Conservation (phyloP, 2,329 filamentous ascomycete genomes). For the Incumbomyces lentus region DNA sequence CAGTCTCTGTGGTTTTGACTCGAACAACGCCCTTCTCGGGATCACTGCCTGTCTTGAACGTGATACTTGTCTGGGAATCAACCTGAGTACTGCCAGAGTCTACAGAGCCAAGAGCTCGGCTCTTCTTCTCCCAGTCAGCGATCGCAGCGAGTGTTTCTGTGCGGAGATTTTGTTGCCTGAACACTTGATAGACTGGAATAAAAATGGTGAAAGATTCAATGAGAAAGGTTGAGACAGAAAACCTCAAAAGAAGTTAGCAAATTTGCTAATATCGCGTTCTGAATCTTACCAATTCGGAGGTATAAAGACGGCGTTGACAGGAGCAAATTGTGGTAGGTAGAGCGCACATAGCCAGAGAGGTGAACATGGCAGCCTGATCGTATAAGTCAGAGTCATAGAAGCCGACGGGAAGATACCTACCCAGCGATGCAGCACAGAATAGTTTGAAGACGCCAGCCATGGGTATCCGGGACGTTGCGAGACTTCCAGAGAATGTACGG, state of each 20-base stretch:
- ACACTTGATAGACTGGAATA: conserved; percentile 39
- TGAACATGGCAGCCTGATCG: conserved; percentile 41
- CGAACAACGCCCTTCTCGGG: conserved; percentile 1
- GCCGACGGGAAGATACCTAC: too few relatives aligned
- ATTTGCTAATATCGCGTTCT: too few relatives aligned
- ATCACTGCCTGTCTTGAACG: neutral
- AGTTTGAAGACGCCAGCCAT: conserved; percentile 53
- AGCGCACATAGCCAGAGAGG: conserved; percentile 50
- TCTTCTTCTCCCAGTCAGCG: conserved; percentile 4
- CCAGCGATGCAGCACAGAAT: conserved; percentile 34
- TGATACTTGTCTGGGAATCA: neutral
- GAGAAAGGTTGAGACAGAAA: conserved; percentile 39
- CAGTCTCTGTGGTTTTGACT: neutral
- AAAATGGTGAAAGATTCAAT: conserved; percentile 51
- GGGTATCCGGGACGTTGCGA: conserved; percentile 48
- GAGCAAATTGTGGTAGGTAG: conserved; percentile 41
- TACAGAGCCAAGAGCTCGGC: neutral
- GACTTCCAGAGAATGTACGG: conserved; percentile 50
- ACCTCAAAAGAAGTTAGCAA: too few relatives aligned
- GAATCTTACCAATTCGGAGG: conserved; percentile 49
- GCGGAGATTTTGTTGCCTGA: neutral
- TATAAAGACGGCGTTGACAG: conserved; percentile 44
- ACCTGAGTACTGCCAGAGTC: neutral
- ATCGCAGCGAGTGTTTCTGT: conserved; percentile 3
- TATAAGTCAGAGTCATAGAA: too few relatives aligned